These are phyloP conservation scores for Chaetomiaceae sp. DNA, from an alignment of 2,329 filamentous ascomycete genomes.

Conservation along the genomic window DNA sequence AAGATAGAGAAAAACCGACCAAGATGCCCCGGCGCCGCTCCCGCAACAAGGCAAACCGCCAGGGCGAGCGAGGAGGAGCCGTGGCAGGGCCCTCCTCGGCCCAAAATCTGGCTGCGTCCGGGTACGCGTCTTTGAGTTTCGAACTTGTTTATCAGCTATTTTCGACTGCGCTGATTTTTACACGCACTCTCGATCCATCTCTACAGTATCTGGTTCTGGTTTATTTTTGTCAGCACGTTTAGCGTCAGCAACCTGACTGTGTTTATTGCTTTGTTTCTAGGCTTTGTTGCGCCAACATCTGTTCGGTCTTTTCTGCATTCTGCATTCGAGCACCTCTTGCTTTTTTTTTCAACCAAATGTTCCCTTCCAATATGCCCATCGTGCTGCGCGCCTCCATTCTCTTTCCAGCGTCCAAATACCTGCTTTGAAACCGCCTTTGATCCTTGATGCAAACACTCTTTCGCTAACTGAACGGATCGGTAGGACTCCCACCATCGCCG, in stretches of 20 bases:
- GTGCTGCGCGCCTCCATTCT: neutral
- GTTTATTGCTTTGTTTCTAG: neutral
- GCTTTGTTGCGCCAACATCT: neutral
- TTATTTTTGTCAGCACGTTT: neutral
- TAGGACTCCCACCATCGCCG: neutral
- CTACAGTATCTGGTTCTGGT: neutral
- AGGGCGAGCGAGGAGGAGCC: neutral
- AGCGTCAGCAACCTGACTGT: neutral
- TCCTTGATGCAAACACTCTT: too few species aligned
- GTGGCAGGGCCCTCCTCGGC: neutral
- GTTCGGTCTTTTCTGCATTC: too few species aligned
- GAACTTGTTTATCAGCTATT: neutral
- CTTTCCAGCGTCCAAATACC: too few species aligned
- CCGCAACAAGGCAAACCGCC: neutral
- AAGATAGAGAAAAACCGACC: neutral
- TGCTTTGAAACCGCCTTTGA: too few species aligned
- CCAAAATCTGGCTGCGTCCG: conserved; percentile 1
- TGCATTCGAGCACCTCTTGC: too few species aligned
- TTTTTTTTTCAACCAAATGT: neutral
- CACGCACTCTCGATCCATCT: neutral
- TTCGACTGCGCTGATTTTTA: neutral
- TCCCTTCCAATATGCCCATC: neutral
- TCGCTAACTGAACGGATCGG: neutral
- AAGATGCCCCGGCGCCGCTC: neutral
- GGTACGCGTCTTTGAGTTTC: neutral